Evolutionary conservation across 768 basidiomycete genomes (phyloP).

Genomic region (Cubamyces sp.): DNA sequence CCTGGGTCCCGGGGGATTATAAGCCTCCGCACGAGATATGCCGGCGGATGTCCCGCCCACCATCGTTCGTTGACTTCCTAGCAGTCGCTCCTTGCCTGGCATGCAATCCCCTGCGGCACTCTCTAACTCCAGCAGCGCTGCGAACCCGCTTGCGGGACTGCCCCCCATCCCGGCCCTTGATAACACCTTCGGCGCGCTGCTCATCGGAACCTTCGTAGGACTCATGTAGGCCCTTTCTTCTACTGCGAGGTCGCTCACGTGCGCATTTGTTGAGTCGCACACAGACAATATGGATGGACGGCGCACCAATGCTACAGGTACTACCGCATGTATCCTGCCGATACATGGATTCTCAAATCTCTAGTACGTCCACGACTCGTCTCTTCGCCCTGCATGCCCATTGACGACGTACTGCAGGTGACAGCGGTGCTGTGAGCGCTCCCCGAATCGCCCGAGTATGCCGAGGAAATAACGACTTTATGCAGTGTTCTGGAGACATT

Average conservation of each 20-base stretch:
- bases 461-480: not conserved
- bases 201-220: slow-evolving; percentile 17
- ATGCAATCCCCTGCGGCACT: too few species aligned
- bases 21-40: too few species aligned
- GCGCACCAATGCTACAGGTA: slow-evolving; percentile 14
- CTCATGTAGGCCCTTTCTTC: slow-evolving; percentile 6
- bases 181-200: slow-evolving; percentile 18
- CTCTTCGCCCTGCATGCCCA: too few species aligned
- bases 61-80: too few species aligned
- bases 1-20: too few species aligned
- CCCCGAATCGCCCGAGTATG: not conserved
- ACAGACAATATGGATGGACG: slow-evolving; percentile 22
- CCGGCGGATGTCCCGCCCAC: too few species aligned
- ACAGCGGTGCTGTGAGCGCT: slow-evolving; percentile 3
- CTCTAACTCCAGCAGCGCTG: not conserved
- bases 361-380: not conserved
- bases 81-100: too few species aligned
- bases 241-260: too few species aligned
- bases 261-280: not conserved
- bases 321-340: slow-evolving; percentile 7
- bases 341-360: slow-evolving; percentile 1
- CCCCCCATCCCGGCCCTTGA: slow-evolving; percentile 6
- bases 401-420: not conserved
- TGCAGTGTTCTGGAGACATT: slow-evolving; percentile 18
- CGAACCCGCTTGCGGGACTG: not conserved